Percentiles rank a stretch among this genome's conserved stretches.
Conservation (phyloP, 805 yeast species). For the Metschnikowia proteae region DNA sequence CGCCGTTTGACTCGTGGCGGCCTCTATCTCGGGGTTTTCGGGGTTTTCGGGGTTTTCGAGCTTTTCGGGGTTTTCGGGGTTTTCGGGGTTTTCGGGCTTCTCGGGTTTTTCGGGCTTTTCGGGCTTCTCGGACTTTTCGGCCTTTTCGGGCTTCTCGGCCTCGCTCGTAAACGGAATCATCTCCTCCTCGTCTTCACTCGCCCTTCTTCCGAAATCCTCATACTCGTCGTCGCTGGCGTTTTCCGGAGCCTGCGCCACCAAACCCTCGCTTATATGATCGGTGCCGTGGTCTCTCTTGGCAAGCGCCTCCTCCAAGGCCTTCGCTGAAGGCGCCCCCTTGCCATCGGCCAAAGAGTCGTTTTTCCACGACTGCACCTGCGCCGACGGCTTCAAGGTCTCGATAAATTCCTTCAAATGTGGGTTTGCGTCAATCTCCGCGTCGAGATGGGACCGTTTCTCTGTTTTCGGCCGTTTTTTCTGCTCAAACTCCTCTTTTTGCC, state of each 20-base stretch:
- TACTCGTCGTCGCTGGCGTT: conserved; percentile 52
- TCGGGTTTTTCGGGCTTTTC: too few species aligned
- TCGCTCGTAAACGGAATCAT: conserved; percentile 40
- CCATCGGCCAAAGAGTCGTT: conserved; percentile 53
- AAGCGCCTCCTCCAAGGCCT: conserved; percentile 43
- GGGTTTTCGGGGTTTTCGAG: too few species aligned
- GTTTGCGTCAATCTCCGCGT: conserved; percentile 59
- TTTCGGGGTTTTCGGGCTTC: too few species aligned
- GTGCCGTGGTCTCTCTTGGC: conserved; percentile 20
- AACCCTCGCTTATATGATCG: conserved; percentile 16
- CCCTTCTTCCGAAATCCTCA: conserved; percentile 39
- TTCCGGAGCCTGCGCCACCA: conserved; percentile 39
- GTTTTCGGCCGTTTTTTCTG: conserved; percentile 37
- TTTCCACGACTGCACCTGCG: conserved; percentile 71
- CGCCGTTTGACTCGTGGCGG: not conserved
- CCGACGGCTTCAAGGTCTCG: conserved; percentile 75
- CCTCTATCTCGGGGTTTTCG: too few species aligned
- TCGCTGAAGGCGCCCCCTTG: conserved; percentile 43
- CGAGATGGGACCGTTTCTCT: conserved; percentile 40
- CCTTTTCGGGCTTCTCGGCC: conserved; percentile 1
- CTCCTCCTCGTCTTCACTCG: conserved; percentile 45
- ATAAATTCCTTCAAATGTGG: conserved; percentile 75
- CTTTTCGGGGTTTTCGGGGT: too few species aligned
- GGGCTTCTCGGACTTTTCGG: too few species aligned
- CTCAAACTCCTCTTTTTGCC: conserved; percentile 36